These are phyloP conservation scores for Entamoeba invadens DNA, from an alignment of 208 protist genomes.

Conservation along the genomic window DNA sequence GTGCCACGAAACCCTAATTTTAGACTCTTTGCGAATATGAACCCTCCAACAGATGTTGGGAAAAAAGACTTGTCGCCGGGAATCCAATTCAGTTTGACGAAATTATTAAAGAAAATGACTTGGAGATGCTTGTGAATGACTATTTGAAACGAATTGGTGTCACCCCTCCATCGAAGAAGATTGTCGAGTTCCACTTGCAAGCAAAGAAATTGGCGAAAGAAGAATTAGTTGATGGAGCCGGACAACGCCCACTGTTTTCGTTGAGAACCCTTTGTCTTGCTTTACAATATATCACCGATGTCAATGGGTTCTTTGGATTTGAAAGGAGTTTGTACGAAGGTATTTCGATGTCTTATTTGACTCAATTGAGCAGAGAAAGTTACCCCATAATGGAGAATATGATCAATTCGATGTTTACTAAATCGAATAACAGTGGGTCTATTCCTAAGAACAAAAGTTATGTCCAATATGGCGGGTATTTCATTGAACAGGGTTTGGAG, in stretches of 20 bases:
- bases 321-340: constrained; percentile 75
- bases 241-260: constrained; percentile 72
- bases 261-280: constrained; percentile 83
- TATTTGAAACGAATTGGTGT: constrained; percentile 34
- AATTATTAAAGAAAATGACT: constrained; percentile 68
- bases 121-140: constrained; percentile 62
- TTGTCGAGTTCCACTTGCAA: neutral
- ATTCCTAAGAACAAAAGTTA: neutral
- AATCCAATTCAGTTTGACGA: constrained; percentile 93
- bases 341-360: constrained; percentile 78
- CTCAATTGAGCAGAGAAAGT: constrained; percentile 67
- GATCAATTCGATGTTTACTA: constrained; percentile 41
- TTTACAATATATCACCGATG: constrained; percentile 56
- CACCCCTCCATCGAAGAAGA: constrained; percentile 53
- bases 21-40: constrained; percentile 98
- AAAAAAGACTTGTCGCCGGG: constrained; percentile 87
- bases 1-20: constrained; percentile 84
- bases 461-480: neutral
- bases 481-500: neutral
- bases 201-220: constrained; percentile 50
- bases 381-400: constrained; percentile 59
- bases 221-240: constrained; percentile 65
- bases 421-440: neutral
- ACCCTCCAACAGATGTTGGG: constrained; percentile 94
- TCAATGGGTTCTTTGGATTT: constrained; percentile 63